Evolutionary conservation across 768 basidiomycete species (phyloP), one percentile per base, ranked within the genome.

Genomic region (Tulasnella sp.): DNA sequence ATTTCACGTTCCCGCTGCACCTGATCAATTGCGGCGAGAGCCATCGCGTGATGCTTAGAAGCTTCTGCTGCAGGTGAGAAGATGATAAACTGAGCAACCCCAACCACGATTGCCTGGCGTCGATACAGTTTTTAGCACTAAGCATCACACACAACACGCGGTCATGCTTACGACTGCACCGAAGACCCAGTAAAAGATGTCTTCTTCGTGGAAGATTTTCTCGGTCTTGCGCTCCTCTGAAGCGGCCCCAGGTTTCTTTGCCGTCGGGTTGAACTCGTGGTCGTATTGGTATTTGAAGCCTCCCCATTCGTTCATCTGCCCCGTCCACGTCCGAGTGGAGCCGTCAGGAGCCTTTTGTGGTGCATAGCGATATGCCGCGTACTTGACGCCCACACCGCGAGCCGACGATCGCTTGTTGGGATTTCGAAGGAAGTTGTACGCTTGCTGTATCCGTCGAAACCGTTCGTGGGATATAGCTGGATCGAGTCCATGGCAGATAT

Each of bases 361-460:
- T 44, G 34, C 42, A 28, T 46, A 76, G 76, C 40, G 34, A 60
- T 42, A 78, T 0, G 48, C 40, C 18, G 41, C 48, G 40, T 64
- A 72, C 8, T 3, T 69, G 60, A 72, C 16, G 31, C 48, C 50
- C n/a, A 76, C 76, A n/a, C 58, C 37, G n/a, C 42, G 77, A n/a
- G 44, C 41, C 40, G 34, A 40, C 60, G 77, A 78, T 69, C 60
- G 72, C 22, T 40, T 75, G 1, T 40, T 75, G 0, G 24, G 20
- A 2, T 80, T 54, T 20, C 24, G 89, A 28, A 95, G 88, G 24
- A 87, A 83, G 79, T 93, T 92, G 82, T 95, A 95, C 18, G 93
- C 93, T 22, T 88, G 85, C 40, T 90, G 89, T 82, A 95, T 93
- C 3, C 92, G 87, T 83, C 92, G 92, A 83, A 94, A 94, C 16